phyloP scores from a whole-genome alignment of 2,329 filamentous ascomycete species.

The Cytospora leucostoma region DNA sequence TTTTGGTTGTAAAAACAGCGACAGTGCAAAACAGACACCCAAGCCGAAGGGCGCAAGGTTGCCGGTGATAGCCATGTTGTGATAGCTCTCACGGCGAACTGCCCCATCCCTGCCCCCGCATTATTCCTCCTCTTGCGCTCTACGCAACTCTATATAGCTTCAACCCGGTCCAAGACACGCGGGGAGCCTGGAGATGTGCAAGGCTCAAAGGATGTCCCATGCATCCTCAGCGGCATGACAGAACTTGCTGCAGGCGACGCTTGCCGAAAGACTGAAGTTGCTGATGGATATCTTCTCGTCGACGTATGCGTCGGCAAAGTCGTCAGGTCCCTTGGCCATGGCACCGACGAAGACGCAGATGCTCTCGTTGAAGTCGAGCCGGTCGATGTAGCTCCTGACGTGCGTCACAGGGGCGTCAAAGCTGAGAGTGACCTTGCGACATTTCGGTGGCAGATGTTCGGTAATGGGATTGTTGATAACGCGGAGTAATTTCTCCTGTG shows the following conservation, averaged over 20 bases:
- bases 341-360: constrained; percentile 97
- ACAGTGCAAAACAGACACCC: constrained; percentile 70
- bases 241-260: constrained; percentile 99
- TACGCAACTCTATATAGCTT: background rate
- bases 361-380: constrained; percentile 79
- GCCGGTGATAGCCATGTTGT: constrained; percentile 68
- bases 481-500: constrained; percentile 94
- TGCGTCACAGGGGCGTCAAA: constrained; percentile 89
- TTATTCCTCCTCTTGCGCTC: background rate
- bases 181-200: background rate
- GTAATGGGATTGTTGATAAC: constrained; percentile 99
- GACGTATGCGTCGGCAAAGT: constrained; percentile 91
- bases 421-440: constrained; percentile 94
- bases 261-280: constrained; percentile 95
- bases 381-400: constrained; percentile 84
- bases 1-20: constrained; percentile 87
- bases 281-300: constrained; percentile 98
- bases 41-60: constrained; percentile 50
- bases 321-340: constrained; percentile 96
- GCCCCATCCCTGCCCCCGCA: constrained; percentile 34
- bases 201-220: constrained; percentile 78
- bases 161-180: background rate
- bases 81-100: constrained; percentile 57
- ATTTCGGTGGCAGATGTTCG: constrained; percentile 94
- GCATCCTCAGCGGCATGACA: constrained; percentile 97